phyloP scores from a whole-genome alignment of 2,329 filamentous ascomycete genomes.

The Colletotrichum australisinense region DNA sequence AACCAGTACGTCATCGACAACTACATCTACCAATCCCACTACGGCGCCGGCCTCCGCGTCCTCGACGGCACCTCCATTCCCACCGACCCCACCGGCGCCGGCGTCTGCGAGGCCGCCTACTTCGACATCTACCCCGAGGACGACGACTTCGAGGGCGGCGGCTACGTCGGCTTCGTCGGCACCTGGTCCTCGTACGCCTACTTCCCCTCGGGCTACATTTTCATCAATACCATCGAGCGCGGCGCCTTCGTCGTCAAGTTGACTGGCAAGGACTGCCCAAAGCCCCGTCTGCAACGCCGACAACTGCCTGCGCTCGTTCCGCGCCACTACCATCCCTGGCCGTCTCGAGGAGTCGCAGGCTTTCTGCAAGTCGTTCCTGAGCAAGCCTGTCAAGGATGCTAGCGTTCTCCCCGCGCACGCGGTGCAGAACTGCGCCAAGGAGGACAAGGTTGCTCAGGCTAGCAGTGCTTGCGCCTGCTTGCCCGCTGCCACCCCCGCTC shows the following conservation, averaged over 20 bases:
- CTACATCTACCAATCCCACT: conserved; percentile 61
- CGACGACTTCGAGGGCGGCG: conserved; percentile 51
- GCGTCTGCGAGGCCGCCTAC: conserved; percentile 59
- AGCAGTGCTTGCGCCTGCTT: conserved; percentile 39
- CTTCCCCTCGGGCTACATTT: conserved; percentile 61
- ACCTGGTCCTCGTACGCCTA: conserved; percentile 62
- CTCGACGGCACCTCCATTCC: conserved; percentile 50
- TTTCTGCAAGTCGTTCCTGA: conserved; percentile 44
- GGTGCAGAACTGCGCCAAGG: conserved; percentile 37
- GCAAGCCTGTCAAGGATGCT: conserved; percentile 35
- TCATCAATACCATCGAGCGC: conserved; percentile 64
- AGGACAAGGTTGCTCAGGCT: conserved; percentile 38
- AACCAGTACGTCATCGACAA: conserved; percentile 60
- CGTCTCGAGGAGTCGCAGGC: conserved; percentile 45
- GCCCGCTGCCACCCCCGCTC: conserved; percentile 38
- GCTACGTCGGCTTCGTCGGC: conserved; percentile 53
- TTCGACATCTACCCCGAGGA: conserved; percentile 65
- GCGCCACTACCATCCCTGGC: conserved; percentile 46
- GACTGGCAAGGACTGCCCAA: conserved; percentile 35
- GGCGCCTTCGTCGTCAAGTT: conserved; percentile 61
- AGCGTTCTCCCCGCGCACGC: conserved; percentile 37
- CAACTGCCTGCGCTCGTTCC: conserved; percentile 51
- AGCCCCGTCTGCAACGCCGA: conserved; percentile 45
- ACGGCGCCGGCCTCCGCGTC: conserved; percentile 59
- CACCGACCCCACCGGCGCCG: conserved; percentile 55